Percentiles rank a stretch among this genome's conserved stretches.
These are phyloP conservation scores for Phycomyces nitens DNA, from an alignment of 192 early-diverging fungal species.

Conservation along the genomic window DNA sequence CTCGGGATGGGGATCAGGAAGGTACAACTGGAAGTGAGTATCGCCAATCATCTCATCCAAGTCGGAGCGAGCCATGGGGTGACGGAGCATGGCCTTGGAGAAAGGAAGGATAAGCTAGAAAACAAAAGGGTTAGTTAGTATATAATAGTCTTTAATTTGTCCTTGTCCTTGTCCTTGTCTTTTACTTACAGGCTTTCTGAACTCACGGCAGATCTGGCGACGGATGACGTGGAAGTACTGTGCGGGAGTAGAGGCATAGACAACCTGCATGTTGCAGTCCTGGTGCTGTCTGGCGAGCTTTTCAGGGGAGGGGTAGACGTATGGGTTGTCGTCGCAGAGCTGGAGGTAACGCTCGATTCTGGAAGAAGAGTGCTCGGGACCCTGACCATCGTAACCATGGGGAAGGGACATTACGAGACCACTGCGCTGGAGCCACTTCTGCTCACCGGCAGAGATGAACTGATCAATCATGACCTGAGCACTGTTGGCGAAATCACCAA, in stretches of 20 bases:
- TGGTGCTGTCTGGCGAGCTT: conserved; percentile 90
- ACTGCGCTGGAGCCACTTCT: conserved; percentile 97
- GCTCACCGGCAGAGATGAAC: conserved; percentile 93
- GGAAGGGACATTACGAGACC: conserved; percentile 92
- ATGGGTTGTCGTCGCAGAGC: conserved; percentile 93
- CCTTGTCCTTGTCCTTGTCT: too few species aligned
- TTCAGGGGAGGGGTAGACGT: conserved; percentile 71
- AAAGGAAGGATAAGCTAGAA: conserved; percentile 56
- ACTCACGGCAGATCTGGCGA: conserved; percentile 94
- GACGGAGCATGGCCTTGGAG: conserved; percentile 90
- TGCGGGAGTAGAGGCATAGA: conserved; percentile 94
- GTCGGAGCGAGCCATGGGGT: conserved; percentile 85
- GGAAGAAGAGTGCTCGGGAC: conserved; percentile 95
- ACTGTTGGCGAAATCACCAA: conserved; percentile 97
- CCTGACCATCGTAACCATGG: conserved; percentile 98
- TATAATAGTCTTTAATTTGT: too few species aligned
- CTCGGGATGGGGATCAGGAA: conserved; percentile 88
- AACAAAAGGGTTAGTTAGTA: background rate
- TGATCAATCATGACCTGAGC: conserved; percentile 98
- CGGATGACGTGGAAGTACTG: conserved; percentile 97
- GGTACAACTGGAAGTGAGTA: conserved; percentile 85
- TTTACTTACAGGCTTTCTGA: conserved; percentile 84
- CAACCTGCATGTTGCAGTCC: conserved; percentile 98
- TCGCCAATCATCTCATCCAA: conserved; percentile 77
- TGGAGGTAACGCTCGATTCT: conserved; percentile 95